A percentile compares a stretch with the other conserved stretches of the same genome.
Evolutionary conservation across 805 yeast species (phyloP).

Genomic region (Wickerhamiella azymoides): DNA sequence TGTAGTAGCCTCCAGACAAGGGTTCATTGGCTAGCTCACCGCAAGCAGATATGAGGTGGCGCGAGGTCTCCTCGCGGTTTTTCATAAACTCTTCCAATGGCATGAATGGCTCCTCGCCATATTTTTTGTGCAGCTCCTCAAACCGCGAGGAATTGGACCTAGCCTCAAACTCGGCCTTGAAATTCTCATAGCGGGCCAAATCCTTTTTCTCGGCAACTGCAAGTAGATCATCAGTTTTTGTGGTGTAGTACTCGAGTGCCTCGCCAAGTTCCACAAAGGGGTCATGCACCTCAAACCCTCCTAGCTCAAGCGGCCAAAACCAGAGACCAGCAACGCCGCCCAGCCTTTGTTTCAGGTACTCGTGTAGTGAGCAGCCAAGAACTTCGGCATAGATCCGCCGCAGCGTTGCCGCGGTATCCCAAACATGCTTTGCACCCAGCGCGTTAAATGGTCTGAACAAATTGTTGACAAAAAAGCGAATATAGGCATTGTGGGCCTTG

Average conservation of each 20-base stretch:
- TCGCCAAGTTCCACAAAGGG: neutral
- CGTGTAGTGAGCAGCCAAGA: neutral
- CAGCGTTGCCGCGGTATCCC: neutral
- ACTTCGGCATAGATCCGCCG: neutral
- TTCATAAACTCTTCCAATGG: neutral
- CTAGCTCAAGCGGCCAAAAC: constrained; percentile 4
- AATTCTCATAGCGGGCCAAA: neutral
- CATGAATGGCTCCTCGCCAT: constrained; percentile 1
- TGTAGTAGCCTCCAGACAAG: too few relatives aligned
- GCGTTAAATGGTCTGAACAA: neutral
- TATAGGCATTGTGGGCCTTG: neutral
- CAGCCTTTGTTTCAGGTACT: neutral
- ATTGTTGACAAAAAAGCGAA: neutral
- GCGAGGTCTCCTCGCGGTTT: neutral
- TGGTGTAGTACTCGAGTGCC: too few relatives aligned
- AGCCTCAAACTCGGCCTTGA: neutral
- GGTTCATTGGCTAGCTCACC: too few relatives aligned
- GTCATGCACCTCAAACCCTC: constrained; percentile 2
- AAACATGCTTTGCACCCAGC: neutral
- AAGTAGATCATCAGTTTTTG: neutral
- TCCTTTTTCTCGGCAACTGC: too few relatives aligned
- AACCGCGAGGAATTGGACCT: neutral
- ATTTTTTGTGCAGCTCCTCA: neutral
- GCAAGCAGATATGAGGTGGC: neutral
- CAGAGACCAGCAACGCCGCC: neutral